Evolutionary conservation across 2,329 filamentous ascomycete genomes (phyloP).

Genomic region (Aspergillus niger): DNA sequence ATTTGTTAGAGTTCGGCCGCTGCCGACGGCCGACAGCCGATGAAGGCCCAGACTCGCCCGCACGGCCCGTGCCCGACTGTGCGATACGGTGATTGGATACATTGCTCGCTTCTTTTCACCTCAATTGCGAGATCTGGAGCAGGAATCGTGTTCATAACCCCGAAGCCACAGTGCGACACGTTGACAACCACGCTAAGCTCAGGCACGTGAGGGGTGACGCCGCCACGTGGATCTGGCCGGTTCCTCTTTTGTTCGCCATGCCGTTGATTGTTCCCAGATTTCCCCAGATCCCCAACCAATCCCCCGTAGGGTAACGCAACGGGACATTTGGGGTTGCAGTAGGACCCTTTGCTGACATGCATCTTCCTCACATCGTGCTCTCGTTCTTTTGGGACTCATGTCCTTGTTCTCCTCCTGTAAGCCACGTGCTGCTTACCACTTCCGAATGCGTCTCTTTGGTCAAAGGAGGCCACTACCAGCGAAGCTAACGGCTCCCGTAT

Average conservation of each 20-base stretch:
- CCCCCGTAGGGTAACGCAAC: background rate
- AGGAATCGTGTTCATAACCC: background rate
- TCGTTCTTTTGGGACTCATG: too few species aligned
- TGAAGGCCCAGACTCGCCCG: background rate
- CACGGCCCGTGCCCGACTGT: background rate
- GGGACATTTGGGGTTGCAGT: background rate
- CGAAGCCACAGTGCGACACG: background rate
- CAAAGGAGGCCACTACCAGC: background rate
- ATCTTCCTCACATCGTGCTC: background rate
- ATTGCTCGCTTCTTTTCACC: background rate
- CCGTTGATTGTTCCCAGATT: background rate
- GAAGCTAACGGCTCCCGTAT: background rate
- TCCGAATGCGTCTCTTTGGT: background rate
- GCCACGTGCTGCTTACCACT: conserved; percentile 2
- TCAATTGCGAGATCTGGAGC: background rate
- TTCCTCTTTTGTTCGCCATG: background rate
- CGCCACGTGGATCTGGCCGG: background rate
- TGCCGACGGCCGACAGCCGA: conserved; percentile 3
- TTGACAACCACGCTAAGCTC: background rate
- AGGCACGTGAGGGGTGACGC: background rate
- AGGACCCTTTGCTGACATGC: background rate
- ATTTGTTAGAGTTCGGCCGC: background rate
- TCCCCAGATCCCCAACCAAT: conserved; percentile 1
- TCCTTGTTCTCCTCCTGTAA: background rate
- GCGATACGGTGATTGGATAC: background rate